Evolutionary conservation across 2,329 filamentous ascomycete species (phyloP).

Genomic region (Sordariomycetes sp.): DNA sequence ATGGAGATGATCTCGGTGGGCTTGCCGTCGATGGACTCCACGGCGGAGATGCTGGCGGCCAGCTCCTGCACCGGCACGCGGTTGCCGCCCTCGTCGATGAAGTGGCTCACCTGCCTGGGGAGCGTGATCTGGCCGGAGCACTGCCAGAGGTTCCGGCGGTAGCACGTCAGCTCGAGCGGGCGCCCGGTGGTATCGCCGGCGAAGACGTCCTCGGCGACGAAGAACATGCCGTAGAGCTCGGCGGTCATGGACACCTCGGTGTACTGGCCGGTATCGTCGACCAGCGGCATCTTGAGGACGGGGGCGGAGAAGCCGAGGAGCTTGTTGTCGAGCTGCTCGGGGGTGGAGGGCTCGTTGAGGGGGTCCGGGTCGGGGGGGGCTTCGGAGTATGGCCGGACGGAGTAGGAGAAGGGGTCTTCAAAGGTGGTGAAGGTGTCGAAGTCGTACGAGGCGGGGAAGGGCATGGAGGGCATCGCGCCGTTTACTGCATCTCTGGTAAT

Average conservation of each 20-base stretch:
- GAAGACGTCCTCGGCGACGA: constrained; percentile 74
- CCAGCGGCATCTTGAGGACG: constrained; percentile 45
- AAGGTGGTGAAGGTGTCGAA: constrained; percentile 52
- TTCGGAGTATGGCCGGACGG: constrained; percentile 32
- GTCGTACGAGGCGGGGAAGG: constrained; percentile 50
- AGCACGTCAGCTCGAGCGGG: constrained; percentile 82
- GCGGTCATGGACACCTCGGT: constrained; percentile 58
- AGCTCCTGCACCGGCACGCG: constrained; percentile 68
- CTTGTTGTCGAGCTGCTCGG: constrained; percentile 45
- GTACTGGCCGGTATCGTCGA: constrained; percentile 55
- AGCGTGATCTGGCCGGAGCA: constrained; percentile 80
- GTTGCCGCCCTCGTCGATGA: constrained; percentile 64
- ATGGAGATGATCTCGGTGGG: constrained; percentile 90
- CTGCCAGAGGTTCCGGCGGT: constrained; percentile 89
- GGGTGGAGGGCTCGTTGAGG: constrained; percentile 16
- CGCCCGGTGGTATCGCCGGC: constrained; percentile 43
- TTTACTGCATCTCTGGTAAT: constrained; percentile 28
- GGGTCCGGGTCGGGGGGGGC: constrained; percentile 29
- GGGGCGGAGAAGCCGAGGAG: constrained; percentile 64
- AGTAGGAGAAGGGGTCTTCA: constrained; percentile 55
- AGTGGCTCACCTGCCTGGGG: constrained; percentile 59
- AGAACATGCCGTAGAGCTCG: constrained; percentile 82
- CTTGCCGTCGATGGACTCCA: constrained; percentile 89
- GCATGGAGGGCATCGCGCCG: constrained; percentile 25
- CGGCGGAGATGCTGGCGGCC: constrained; percentile 71